Percentiles rank a stretch among this genome's conserved stretches.
Evolutionary conservation across 2,329 filamentous ascomycete genomes (phyloP).

Genomic region (Exophiala dermatitidis): DNA sequence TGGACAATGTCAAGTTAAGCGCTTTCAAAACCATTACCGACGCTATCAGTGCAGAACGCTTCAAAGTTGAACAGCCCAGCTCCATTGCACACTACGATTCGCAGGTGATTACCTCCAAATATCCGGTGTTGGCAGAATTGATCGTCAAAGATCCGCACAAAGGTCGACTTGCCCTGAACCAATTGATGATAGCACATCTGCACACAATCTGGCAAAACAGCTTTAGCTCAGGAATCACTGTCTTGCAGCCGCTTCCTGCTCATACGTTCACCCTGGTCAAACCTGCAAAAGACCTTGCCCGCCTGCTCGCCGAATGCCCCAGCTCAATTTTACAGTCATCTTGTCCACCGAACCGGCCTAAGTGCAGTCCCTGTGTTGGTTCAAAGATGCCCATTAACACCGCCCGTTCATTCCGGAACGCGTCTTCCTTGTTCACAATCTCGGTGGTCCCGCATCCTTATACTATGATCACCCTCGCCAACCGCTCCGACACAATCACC

Average conservation of each 20-base stretch:
- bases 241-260: conserved; percentile 70
- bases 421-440: conserved; percentile 67
- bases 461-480: conserved; percentile 64
- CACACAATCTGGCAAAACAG: conserved; percentile 76
- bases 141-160: conserved; percentile 50
- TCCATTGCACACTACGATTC: conserved; percentile 73
- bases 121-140: conserved; percentile 59
- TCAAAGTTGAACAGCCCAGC: conserved; percentile 59
- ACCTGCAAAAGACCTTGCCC: conserved; percentile 64
- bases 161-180: conserved; percentile 60
- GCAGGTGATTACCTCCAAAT: conserved; percentile 56
- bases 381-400: conserved; percentile 61
- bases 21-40: conserved; percentile 57
- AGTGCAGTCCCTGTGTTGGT: conserved; percentile 67
- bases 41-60: conserved; percentile 51
- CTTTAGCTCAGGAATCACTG: conserved; percentile 68
- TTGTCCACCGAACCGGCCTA: conserved; percentile 73
- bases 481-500: conserved; percentile 54
- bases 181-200: conserved; percentile 75
- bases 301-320: conserved; percentile 68
- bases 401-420: conserved; percentile 62
- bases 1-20: conserved; percentile 51
- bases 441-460: conserved; percentile 87
- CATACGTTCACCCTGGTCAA: conserved; percentile 67
- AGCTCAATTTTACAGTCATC: conserved; percentile 63